Base-by-base conservation (phyloP, 495 filamentous ascomycete species). In the Copromyces sp. region DNA sequence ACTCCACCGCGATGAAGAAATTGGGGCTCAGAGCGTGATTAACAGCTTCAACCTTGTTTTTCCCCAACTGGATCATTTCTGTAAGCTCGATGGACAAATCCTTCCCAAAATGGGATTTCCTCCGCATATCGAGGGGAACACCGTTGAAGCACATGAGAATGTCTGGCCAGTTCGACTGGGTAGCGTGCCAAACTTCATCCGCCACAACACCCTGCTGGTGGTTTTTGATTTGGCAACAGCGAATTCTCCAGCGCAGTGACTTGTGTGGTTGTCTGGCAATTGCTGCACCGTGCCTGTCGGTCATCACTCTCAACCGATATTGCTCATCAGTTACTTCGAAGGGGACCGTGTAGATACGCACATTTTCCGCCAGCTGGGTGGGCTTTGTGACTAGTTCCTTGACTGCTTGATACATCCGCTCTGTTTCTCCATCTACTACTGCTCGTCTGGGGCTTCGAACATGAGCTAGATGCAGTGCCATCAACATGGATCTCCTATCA, bases 81-180 rank as follows among this genome's bases (percentile, higher is more conserved):
- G 93, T 93, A 37, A 95, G 84, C 73, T 96, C 93, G 38, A 91
- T 80, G 0, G 95, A 87, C 4, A 93, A 76, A 73, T 96, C 92
- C 77, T 92, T 94, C 0, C 89, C 88, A 77, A 92, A 88, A 59
- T 93, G 89, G 1, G 84, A 73, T 72, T 91, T 91, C 29, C 90
- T 85, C 53, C 90, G 86, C 11, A 89, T 75, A 29, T 88, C 85
- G 5, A 94, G 73, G n/a, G 84, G 77, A 2, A 76, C 75, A 0
- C 77, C 80, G 78, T 97, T 97, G 69, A 96, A 78, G n/a, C 85
- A 81, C 45, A 95, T 80, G 73, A 90, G 93, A 7, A 93, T 84
- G 69, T 86, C 82, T 14, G 94, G 94, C 94, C 94, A 97, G 44
- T 77, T 74, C 29, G 87, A 65, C 53, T 16, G 53, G 53, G 6